These are phyloP conservation scores for Sugiyamaella pinicola DNA, from an alignment of 1,139 yeast genomes.

Conservation along the genomic window DNA sequence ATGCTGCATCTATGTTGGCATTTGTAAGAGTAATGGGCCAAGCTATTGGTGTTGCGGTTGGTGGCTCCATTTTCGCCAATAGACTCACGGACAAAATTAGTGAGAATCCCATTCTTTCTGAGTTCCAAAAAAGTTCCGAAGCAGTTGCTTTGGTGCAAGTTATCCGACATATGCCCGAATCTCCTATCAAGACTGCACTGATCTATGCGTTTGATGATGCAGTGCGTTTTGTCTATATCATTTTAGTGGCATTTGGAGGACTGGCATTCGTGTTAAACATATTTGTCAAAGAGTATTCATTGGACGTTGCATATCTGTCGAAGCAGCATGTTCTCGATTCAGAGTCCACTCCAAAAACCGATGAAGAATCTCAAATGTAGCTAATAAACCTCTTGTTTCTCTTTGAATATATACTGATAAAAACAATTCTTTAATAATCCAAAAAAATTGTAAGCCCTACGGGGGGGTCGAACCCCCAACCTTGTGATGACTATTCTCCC, in stretches of 20 bases:
- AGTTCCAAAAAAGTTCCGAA: constrained; percentile 24
- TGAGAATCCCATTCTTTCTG: constrained; percentile 23
- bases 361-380: constrained; percentile 1
- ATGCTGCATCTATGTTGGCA: constrained; percentile 54
- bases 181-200: constrained; percentile 25
- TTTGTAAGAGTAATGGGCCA: constrained; percentile 55
- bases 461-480: constrained; percentile 35
- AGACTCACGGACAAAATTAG: constrained; percentile 28
- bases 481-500: constrained; percentile 31
- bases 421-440: neutral
- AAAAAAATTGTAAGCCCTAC: constrained; percentile 28
- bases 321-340: constrained; percentile 28
- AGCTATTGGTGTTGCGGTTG: constrained; percentile 53
- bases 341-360: neutral
- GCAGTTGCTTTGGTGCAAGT: constrained; percentile 32
- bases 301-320: constrained; percentile 31
- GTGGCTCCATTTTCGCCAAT: constrained; percentile 52
- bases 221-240: constrained; percentile 30
- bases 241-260: constrained; percentile 31
- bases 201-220: constrained; percentile 28
- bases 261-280: constrained; percentile 29
- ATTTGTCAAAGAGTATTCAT: constrained; percentile 34
- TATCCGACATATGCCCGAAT: constrained; percentile 27
- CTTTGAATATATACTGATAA: neutral
- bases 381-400: neutral